These are phyloP conservation scores for Populus hybrid DNA, from an alignment of 441 rosid species.

Conservation along the genomic window DNA sequence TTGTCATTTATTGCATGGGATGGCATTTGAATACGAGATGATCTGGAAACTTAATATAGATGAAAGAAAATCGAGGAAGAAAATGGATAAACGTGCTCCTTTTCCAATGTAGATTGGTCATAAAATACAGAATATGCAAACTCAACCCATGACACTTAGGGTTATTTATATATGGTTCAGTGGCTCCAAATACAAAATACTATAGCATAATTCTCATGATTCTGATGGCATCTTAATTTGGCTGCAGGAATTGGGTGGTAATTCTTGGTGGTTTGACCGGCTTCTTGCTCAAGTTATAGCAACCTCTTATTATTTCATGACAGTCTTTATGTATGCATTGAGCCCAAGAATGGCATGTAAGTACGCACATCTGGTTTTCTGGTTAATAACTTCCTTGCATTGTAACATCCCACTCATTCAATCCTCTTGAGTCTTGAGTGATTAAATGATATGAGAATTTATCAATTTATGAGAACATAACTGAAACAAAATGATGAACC, in stretches of 20 bases:
- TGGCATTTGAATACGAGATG: background rate
- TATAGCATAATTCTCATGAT: background rate
- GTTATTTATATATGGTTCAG: background rate
- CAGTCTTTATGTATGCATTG: conserved; percentile 70
- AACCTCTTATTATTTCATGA: conserved; percentile 75
- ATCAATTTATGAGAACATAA: background rate
- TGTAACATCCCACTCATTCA: background rate
- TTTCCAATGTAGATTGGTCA: background rate
- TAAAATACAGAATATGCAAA: background rate
- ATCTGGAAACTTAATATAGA: background rate
- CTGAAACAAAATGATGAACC: background rate
- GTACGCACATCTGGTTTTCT: conserved; percentile 23
- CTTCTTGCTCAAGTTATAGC: conserved; percentile 83
- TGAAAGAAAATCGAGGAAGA: background rate
- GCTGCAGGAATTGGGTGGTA: conserved; percentile 89
- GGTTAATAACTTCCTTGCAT: background rate
- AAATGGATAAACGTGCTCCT: background rate
- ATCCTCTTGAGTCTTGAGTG: background rate
- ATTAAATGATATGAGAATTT: background rate
- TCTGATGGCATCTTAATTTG: conserved; percentile 17
- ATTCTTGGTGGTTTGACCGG: conserved; percentile 94
- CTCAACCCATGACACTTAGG: background rate
- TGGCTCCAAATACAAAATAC: background rate
- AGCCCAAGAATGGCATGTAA: conserved; percentile 99
- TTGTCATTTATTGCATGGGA: background rate